Evolutionary conservation across 2,329 filamentous ascomycete genomes (phyloP).

Genomic region (Grosmannia penicillata): DNA sequence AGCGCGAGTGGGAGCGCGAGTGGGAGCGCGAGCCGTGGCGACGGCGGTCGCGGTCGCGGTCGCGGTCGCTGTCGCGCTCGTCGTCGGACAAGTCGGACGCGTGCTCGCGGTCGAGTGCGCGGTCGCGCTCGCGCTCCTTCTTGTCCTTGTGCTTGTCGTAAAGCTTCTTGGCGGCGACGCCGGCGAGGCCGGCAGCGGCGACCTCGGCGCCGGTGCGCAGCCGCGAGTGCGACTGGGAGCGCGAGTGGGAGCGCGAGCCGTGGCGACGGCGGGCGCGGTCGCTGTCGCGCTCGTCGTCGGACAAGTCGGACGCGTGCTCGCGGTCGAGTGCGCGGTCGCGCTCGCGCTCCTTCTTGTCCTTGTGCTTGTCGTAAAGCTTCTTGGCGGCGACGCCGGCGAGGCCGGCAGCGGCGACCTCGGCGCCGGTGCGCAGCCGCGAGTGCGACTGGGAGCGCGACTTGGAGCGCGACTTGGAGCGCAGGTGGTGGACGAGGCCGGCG

Average conservation of each 20-base stretch:
- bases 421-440: constrained; percentile 35
- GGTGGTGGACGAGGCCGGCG: constrained; percentile 42
- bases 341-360: constrained; percentile 41
- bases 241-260: not conserved
- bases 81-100: constrained; percentile 13
- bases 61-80: constrained; percentile 20
- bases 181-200: constrained; percentile 43
- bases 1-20: constrained; percentile 18
- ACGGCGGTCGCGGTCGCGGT: no score
- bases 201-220: constrained; percentile 44
- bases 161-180: constrained; percentile 44
- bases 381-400: constrained; percentile 45
- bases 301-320: constrained; percentile 15
- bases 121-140: constrained; percentile 30
- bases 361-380: constrained; percentile 44
- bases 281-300: constrained; percentile 15
- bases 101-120: constrained; percentile 20
- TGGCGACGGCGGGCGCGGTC: no score
- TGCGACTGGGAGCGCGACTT: constrained; percentile 30
- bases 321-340: constrained; percentile 21
- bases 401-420: constrained; percentile 45
- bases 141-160: constrained; percentile 48
- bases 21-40: constrained; percentile 2
- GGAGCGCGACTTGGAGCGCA: constrained; percentile 37
- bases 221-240: constrained; percentile 23